Percentiles rank a stretch among this genome's conserved stretches.
These are phyloP conservation scores for Ogataea parapolymorpha DNA, from an alignment of 805 yeast species.

Conservation along the genomic window DNA sequence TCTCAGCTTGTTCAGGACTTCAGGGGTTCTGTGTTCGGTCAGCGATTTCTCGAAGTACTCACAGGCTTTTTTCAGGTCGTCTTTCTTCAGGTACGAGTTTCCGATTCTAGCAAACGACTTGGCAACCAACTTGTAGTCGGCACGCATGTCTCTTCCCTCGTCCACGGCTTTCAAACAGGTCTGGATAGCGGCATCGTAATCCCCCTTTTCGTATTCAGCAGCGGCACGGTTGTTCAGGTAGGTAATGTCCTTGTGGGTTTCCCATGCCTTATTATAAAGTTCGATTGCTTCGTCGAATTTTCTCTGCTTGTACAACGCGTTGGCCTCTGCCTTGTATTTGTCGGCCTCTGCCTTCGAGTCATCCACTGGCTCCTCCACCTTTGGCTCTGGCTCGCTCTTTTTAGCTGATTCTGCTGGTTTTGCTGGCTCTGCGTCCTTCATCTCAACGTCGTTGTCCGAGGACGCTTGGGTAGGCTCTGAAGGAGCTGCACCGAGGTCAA, in stretches of 20 bases:
- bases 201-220: slow-evolving; percentile 95
- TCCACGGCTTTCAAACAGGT: slow-evolving; percentile 84
- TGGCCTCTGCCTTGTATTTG: slow-evolving; percentile 78
- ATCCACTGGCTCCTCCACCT: slow-evolving; percentile 23
- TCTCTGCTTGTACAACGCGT: slow-evolving; percentile 77
- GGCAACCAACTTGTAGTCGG: slow-evolving; percentile 88
- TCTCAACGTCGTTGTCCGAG: slow-evolving; percentile 24
- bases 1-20: slow-evolving; percentile 82
- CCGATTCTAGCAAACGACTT: slow-evolving; percentile 94
- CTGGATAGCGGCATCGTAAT: slow-evolving; percentile 75
- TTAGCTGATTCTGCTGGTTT: slow-evolving; percentile 24
- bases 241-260: slow-evolving; percentile 75
- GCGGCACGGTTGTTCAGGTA: slow-evolving; percentile 96
- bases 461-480: slow-evolving; percentile 18
- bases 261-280: slow-evolving; percentile 84
- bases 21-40: slow-evolving; percentile 97
- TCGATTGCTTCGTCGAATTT: slow-evolving; percentile 92
- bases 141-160: slow-evolving; percentile 82
- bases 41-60: slow-evolving; percentile 82
- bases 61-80: slow-evolving; percentile 69
- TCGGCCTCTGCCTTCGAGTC: slow-evolving; percentile 53
- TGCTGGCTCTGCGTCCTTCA: slow-evolving; percentile 28
- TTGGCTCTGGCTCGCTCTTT: slow-evolving; percentile 29
- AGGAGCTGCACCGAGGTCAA: slow-evolving; percentile 52
- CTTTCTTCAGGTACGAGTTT: slow-evolving; percentile 70